Conservation (phyloP, 257 asterid species). For the Coffea eugenioides region DNA sequence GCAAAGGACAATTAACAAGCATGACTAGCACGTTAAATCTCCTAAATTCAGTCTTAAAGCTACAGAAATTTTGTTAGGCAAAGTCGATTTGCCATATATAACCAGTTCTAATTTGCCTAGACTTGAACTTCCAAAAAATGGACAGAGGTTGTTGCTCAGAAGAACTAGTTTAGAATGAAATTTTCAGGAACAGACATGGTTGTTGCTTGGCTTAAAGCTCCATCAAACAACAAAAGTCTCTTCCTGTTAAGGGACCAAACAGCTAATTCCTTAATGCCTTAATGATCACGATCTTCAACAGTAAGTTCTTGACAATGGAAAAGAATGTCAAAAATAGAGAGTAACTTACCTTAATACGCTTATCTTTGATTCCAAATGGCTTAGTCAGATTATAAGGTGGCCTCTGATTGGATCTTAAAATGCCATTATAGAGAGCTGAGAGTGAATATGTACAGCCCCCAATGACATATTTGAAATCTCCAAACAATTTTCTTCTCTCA, state of each 20-base stretch:
- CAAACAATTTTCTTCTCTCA: constrained; percentile 69
- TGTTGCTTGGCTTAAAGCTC: not conserved
- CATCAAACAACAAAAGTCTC: not conserved
- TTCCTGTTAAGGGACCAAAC: not conserved
- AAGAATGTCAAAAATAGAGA: no score
- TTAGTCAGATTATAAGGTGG: constrained; percentile 78
- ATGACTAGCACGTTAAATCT: not conserved
- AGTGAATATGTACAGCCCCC: constrained; percentile 88
- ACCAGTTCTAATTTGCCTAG: no score
- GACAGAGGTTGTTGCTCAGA: no score
- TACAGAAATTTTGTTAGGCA: not conserved
- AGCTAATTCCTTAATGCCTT: not conserved
- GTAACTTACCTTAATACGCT: constrained; percentile 51
- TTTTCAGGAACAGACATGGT: no score
- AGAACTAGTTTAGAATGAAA: no score
- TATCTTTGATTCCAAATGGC: constrained; percentile 71
- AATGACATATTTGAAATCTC: constrained; percentile 88
- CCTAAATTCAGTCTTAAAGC: not conserved
- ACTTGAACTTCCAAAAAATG: no score
- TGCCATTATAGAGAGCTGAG: constrained; percentile 75
- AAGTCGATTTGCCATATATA: no score
- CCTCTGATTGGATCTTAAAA: constrained; percentile 87
- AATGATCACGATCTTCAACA: no score
- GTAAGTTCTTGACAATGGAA: no score
- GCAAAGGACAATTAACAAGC: not conserved